These are phyloP conservation scores for Pulveroboletus sp. DNA, from an alignment of 768 basidiomycete species.

Conservation along the genomic window DNA sequence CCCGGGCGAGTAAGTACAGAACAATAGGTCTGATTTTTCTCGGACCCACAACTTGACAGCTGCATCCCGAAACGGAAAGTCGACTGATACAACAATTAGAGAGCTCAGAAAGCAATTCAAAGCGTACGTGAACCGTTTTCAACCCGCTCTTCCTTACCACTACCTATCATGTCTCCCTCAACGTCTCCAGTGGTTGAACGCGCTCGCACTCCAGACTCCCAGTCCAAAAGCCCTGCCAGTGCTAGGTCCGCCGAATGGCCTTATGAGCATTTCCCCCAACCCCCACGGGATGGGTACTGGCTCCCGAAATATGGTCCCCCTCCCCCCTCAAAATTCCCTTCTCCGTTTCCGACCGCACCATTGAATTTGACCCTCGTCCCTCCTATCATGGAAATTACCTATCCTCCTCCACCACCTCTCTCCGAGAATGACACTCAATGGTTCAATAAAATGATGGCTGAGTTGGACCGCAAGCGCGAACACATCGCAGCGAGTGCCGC, in stretches of 20 bases:
- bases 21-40: background rate
- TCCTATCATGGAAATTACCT: conserved; percentile 27
- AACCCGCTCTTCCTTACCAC: background rate
- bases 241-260: conserved; percentile 26
- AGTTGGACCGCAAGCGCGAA: conserved; percentile 25
- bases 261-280: conserved; percentile 26
- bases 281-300: conserved; percentile 26
- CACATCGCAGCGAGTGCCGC: conserved; percentile 18
- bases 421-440: conserved; percentile 24
- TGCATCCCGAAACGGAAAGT: background rate
- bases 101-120: background rate
- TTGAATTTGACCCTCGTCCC: conserved; percentile 15
- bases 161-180: background rate
- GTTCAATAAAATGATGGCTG: conserved; percentile 24
- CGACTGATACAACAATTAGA: too few relatives aligned
- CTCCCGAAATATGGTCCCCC: conserved; percentile 20
- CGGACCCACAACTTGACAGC: conserved; percentile 5
- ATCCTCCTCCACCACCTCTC: conserved; percentile 28
- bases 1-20: background rate
- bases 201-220: background rate
- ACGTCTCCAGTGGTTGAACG: conserved; percentile 1
- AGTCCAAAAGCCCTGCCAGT: too few relatives aligned
- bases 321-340: conserved; percentile 16
- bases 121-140: background rate
- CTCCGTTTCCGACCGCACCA: conserved; percentile 5